These are phyloP conservation scores for Penicillium sp. DNA, from an alignment of 2,329 filamentous ascomycete species.

Conservation along the genomic window DNA sequence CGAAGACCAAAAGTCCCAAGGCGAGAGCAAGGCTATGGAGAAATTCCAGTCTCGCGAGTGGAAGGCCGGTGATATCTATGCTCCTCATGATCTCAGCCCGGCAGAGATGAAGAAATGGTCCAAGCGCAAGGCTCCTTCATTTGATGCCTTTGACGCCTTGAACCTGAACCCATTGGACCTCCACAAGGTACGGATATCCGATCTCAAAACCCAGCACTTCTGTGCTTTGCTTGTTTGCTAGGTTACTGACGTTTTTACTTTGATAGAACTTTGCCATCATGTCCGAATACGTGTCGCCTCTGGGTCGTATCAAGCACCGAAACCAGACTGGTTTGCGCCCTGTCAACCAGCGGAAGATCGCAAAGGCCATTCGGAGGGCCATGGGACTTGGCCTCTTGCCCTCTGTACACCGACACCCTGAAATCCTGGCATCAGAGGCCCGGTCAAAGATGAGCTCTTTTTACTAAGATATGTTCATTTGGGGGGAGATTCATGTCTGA, in stretches of 20 bases:
- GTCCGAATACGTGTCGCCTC: slow-evolving; percentile 80
- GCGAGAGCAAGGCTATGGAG: slow-evolving; percentile 41
- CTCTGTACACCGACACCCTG: slow-evolving; percentile 84
- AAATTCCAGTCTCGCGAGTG: slow-evolving; percentile 63
- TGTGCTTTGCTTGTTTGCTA: neutral
- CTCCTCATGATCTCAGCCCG: slow-evolving; percentile 80
- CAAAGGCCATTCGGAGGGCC: slow-evolving; percentile 85
- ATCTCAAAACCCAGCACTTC: slow-evolving; percentile 6
- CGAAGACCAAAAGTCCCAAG: slow-evolving; percentile 37
- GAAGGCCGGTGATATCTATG: slow-evolving; percentile 79
- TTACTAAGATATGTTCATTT: slow-evolving; percentile 10
- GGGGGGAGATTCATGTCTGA: neutral
- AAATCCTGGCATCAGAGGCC: slow-evolving; percentile 59
- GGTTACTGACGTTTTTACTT: slow-evolving; percentile 5
- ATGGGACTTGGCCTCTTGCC: slow-evolving; percentile 92
- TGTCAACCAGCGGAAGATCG: slow-evolving; percentile 88
- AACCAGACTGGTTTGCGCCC: slow-evolving; percentile 75
- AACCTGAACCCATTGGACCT: slow-evolving; percentile 77
- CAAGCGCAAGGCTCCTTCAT: slow-evolving; percentile 53
- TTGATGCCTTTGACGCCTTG: slow-evolving; percentile 77
- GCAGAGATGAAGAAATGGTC: slow-evolving; percentile 82
- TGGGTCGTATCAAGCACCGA: slow-evolving; percentile 81
- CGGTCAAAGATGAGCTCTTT: slow-evolving; percentile 27
- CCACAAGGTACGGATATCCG: slow-evolving; percentile 68
- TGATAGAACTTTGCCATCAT: slow-evolving; percentile 86